phyloP scores from a whole-genome alignment of 116 monocot species.

The Zostera marina region DNA sequence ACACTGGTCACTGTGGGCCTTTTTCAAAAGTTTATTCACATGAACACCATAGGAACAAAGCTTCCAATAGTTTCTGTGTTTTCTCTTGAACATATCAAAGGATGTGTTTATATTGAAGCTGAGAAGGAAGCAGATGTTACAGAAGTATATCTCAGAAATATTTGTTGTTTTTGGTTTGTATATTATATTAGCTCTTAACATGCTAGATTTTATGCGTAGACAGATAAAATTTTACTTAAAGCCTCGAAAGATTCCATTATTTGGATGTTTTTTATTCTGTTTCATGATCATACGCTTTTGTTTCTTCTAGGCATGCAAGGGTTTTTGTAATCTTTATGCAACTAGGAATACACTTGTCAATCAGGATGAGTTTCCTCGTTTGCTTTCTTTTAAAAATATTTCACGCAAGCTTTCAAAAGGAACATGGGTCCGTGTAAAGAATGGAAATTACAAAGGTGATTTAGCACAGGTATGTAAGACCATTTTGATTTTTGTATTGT shows the following conservation, averaged over 20 bases:
- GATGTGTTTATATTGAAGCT: slow-evolving; percentile 79
- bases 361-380: slow-evolving; percentile 48
- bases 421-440: slow-evolving; percentile 80
- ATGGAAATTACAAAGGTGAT: slow-evolving; percentile 90
- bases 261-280: neutral
- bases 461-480: slow-evolving; percentile 52
- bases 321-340: slow-evolving; percentile 53
- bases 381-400: slow-evolving; percentile 41
- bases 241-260: neutral
- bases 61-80: slow-evolving; percentile 58
- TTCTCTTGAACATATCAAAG: slow-evolving; percentile 67
- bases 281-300: neutral
- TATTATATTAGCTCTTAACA: neutral
- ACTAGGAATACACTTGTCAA: slow-evolving; percentile 40
- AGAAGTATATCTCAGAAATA: slow-evolving; percentile 28
- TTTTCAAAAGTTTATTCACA: slow-evolving; percentile 73
- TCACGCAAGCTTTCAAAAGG: slow-evolving; percentile 31
- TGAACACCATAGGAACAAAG: slow-evolving; percentile 39
- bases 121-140: slow-evolving; percentile 52
- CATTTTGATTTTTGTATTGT: neutral
- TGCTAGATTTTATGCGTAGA: neutral
- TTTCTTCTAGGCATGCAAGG: slow-evolving; percentile 59
- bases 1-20: slow-evolving; percentile 46
- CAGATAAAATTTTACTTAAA: neutral
- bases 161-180: neutral